Evolutionary conservation across 2,329 filamentous ascomycete genomes (phyloP), one percentile per base, ranked within the genome.

Genomic region (Venturia pyrina): DNA sequence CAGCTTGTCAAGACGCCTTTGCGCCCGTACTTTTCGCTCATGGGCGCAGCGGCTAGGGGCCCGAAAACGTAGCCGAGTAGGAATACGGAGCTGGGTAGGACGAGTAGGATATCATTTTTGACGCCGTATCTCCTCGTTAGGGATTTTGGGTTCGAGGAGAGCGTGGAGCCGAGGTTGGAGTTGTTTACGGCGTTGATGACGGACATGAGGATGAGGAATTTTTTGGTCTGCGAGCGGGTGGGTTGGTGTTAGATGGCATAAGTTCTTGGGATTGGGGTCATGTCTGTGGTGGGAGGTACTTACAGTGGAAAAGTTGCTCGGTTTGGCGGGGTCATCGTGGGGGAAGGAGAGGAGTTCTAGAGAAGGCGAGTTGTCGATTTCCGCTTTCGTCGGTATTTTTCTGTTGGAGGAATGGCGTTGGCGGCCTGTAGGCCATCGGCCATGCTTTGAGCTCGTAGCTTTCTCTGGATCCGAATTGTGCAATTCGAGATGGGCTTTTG

Each of bases 21-120:
- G 37, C 90, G 84, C 46, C 90, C 90, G 70, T 81, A 85, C 46
- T 89, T 79, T 76, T 93, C 90, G 2, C 87, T 90, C 5, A 92
- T 77, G 0, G 89, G 89, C 1, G 89, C 89, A 80, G 87, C 90
- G 24, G 92, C 79, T 0, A 85, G 83, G 1, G 89, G 89, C 0
- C 89, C 89, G 66, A 88, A 85, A 0, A 87, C 89, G 59, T 90
- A 88, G 1, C 70, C 72, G 3, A 73, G 63, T 0, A 68, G 65
- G 43, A 70, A 73, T 15, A 71, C 65, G 2, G 70, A 71, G 28
- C 71, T 68, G 17, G 37, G 37, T 10, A 73, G 56, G 2, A 71
- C 67, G 13, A 73, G 70, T 67, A 11, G 71, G 60, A 17, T 67
- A 69, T 3, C 41, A 41, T 0, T 67, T 67, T 7, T 72, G 2